Base-by-base conservation (phyloP, 805 yeast genomes). In the Schwanniomyces pseudopolymorphus region DNA sequence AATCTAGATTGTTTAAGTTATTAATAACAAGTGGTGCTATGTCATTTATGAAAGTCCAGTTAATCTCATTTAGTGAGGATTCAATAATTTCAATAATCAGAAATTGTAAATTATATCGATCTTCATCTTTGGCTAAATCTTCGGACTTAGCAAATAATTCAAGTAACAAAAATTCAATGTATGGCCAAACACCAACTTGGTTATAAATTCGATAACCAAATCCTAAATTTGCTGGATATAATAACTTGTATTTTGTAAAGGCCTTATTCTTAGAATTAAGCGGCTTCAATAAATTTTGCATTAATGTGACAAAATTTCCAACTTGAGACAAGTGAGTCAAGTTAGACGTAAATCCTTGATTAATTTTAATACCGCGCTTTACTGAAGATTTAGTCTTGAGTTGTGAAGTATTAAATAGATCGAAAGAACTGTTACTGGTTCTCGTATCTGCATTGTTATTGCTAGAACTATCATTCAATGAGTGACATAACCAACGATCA, bases 141-240 rank as follows among this genome's bases (percentile, higher is more conserved):
- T 67, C 44, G 2, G 87, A 69, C 21, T 80, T 77, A 5, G 76
- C 78, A 52, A 90, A 80, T 0, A 90, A 80, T 37, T 85, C 87
- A 10, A 76, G 67, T n/a, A 87, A 58, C 11, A 90, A 60, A 55
- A 80, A 89, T 44, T 89, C 92, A 44, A 87, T 61, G 56, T 91
- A 92, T 2, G 94, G 89, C 80, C 90, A 81, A 5, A 89, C 64
- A 2, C 96, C 96, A 14, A 73, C 62, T 26, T 70, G 60, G 39
- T 61, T 78, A 43, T 64, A 60, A 28, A 49, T 40, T 55, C 96
- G 75, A 51, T 82, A 78, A 0, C 72, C 70, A 2, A 61, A 60
- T 0, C 96, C 96, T 22, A 89, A 61, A 43, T 77, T 80, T 5
- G 69, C 55, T 0, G 96, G 96, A 55, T 74, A 86, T 10, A 81